Percentiles rank a stretch among this genome's conserved stretches.
These are phyloP conservation scores for Alternaria postmessia DNA, from an alignment of 2,329 filamentous ascomycete genomes.

Conservation along the genomic window DNA sequence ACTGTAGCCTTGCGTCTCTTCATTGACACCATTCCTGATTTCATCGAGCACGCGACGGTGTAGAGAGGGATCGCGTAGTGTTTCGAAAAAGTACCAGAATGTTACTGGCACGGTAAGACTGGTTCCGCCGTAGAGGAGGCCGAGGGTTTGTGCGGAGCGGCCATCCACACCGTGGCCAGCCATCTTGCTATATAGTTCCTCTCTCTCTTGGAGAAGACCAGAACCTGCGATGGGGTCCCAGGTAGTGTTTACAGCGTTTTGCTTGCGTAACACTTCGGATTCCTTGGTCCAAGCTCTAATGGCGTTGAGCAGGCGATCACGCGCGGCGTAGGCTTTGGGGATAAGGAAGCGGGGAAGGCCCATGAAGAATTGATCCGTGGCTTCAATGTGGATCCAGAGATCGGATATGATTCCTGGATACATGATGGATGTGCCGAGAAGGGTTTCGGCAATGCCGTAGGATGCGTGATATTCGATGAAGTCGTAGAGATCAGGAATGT, in stretches of 20 bases:
- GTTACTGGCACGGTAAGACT: conserved; percentile 21
- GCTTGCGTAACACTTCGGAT: conserved; percentile 7
- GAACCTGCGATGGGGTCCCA: conserved; percentile 28
- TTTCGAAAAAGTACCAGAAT: conserved; percentile 31
- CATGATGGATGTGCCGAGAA: conserved; percentile 20
- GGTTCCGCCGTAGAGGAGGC: conserved; percentile 24
- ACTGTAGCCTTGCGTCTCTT: conserved; percentile 3
- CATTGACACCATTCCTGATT: background rate
- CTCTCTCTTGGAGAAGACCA: conserved; percentile 22
- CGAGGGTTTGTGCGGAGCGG: conserved; percentile 24
- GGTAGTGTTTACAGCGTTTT: background rate
- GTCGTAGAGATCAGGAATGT: conserved; percentile 20
- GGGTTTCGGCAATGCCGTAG: conserved; percentile 7
- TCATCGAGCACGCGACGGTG: background rate
- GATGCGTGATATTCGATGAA: conserved; percentile 22
- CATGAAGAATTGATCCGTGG: conserved; percentile 21
- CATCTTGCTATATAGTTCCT: conserved; percentile 20
- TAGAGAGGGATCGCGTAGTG: conserved; percentile 6
- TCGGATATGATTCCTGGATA: conserved; percentile 21
- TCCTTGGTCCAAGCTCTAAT: conserved; percentile 12
- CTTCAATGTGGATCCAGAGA: conserved; percentile 27
- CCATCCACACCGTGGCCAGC: conserved; percentile 20
- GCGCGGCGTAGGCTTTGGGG: conserved; percentile 17
- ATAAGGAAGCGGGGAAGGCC: conserved; percentile 22
- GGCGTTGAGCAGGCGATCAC: conserved; percentile 23